Evolutionary conservation across 2,329 filamentous ascomycete genomes (phyloP).

Genomic region (Verticillium longisporum): DNA sequence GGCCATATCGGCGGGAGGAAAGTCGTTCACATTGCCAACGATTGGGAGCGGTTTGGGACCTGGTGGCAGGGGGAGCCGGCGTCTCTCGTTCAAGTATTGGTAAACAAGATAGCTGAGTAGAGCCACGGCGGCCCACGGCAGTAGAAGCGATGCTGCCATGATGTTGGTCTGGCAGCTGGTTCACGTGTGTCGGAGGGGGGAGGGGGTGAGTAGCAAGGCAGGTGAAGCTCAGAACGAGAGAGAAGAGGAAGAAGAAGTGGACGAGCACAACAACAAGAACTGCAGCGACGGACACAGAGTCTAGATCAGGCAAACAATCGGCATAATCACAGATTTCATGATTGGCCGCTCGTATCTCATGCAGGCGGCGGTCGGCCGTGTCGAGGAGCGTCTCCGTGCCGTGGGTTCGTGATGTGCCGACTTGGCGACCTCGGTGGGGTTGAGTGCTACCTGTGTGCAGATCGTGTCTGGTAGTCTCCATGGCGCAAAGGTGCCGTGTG

Average conservation of each 20-base stretch:
- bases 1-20: conserved; percentile 25
- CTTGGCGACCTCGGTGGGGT: neutral
- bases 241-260: neutral
- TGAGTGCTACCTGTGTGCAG: neutral
- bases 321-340: neutral
- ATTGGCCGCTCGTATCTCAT: neutral
- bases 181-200: neutral
- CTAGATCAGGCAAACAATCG: neutral
- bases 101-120: neutral
- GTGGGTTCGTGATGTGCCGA: neutral
- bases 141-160: neutral
- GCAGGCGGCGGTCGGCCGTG: neutral
- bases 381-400: neutral
- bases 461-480: too few relatives aligned
- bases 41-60: conserved; percentile 41
- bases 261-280: neutral
- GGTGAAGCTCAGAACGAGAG: neutral
- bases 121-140: neutral
- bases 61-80: conserved; percentile 29
- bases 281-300: neutral
- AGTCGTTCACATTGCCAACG: conserved; percentile 41
- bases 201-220: neutral
- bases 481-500: too few relatives aligned
- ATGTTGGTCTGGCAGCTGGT: neutral
- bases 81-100: neutral